Evolutionary conservation across 2,329 filamentous ascomycete species (phyloP), one percentile per base, ranked within the genome.

Genomic region (Sclerotinia spermophila): DNA sequence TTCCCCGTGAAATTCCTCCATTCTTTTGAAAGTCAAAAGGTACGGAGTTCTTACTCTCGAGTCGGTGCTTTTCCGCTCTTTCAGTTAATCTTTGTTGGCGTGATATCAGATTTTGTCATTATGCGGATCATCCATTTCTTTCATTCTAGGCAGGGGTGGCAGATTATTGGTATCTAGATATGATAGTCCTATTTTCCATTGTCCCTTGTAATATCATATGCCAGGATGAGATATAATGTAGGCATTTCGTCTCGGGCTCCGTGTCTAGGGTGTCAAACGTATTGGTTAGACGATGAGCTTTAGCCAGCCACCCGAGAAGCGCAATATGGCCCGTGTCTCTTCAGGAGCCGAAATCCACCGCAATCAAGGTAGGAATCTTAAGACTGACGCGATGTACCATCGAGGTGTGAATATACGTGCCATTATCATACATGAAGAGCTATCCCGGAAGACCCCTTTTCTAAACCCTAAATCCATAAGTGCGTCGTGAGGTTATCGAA

Each of bases 181-280:
- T 40, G 62, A 53, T 24, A 17, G 42, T 66, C n/a, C 45, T 40
- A 40, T n/a, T 42, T 51, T 48, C 30, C 30, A 33, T 48, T 48
- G 42, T 38, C 38, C 48, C 48, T 68, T 33, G 42, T 48, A 33
- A 45, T 27, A 30, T 68, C 51, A 68, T 60, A n/a, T 61, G 42
- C 51, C 55, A 51, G 53, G 40, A 27, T 51, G 3, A 35, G 24
- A 60, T 27, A 40, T 51, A 35, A 33, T 51, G 73, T 73, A 74
- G 75, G 74, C 74, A 75, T 71, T 74, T 75, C 73, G 75, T 74
- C 72, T 75, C 74, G 72, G 71, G 66, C 72, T 74, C 74, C 73
- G 72, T 67, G 38, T 40, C 55, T 51, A 62, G 67, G 44, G 33
- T 21, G 8, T 67, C 24, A 21, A 30, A 62, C 30, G 27, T 24